Evolutionary conservation across 2,329 filamentous ascomycete species (phyloP).

Genomic region (Xylariaceae sp.): DNA sequence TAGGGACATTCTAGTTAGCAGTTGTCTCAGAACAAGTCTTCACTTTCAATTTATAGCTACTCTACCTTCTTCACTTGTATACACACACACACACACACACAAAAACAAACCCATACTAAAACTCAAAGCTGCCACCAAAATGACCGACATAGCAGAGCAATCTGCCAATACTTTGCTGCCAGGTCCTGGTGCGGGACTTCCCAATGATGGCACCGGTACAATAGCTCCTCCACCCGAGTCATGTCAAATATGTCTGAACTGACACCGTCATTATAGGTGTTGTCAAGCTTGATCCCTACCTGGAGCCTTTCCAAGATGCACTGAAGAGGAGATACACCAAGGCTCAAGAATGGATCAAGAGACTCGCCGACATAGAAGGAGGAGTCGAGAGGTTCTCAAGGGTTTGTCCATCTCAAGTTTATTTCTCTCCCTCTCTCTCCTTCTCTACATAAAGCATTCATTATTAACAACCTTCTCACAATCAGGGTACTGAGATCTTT

Average conservation of each 20-base stretch:
- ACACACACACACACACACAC: background rate
- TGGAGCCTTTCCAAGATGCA: constrained; percentile 81
- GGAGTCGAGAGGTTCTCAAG: constrained; percentile 90
- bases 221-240: constrained; percentile 32
- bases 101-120: background rate
- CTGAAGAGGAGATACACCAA: constrained; percentile 79
- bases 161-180: constrained; percentile 53
- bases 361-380: constrained; percentile 82
- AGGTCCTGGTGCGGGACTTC: constrained; percentile 49
- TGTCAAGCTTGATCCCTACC: constrained; percentile 84
- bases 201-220: constrained; percentile 75
- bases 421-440: background rate
- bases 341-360: constrained; percentile 86
- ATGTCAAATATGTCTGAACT: constrained; percentile 18
- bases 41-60: constrained; percentile 5
- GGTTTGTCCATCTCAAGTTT: constrained; percentile 56
- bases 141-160: constrained; percentile 48
- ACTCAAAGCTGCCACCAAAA: constrained; percentile 31
- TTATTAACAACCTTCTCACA: constrained; percentile 15
- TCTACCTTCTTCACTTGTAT: constrained; percentile 7
- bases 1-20: background rate
- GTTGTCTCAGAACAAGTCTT: constrained; percentile 1
- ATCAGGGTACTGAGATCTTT: constrained; percentile 82
- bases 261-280: constrained; percentile 66
- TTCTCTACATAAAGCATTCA: background rate